These are phyloP conservation scores for Cymodocea nodosa DNA, from an alignment of 116 monocot species.

Conservation along the genomic window DNA sequence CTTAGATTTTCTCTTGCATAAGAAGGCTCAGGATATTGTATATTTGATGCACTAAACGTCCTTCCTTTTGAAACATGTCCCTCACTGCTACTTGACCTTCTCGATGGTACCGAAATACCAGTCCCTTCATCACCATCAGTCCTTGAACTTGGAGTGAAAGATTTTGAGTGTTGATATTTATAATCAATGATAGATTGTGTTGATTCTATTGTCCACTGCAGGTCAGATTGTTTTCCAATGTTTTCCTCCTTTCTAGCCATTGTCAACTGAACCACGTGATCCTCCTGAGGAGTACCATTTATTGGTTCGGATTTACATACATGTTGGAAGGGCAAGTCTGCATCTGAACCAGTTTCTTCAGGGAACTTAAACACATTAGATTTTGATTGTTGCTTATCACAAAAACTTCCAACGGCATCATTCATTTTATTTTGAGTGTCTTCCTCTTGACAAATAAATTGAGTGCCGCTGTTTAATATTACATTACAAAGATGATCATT, in stretches of 20 bases:
- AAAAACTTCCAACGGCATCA: conserved; percentile 4
- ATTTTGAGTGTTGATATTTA: conserved; percentile 5
- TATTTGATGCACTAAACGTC: conserved; percentile 32
- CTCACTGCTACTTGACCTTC: conserved; percentile 48
- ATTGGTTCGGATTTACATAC: conserved; percentile 3
- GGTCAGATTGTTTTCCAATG: conserved; percentile 9
- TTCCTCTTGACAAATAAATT: conserved; percentile 4
- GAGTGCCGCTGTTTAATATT: neutral
- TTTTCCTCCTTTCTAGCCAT: conserved; percentile 9
- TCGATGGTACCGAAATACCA: conserved; percentile 53
- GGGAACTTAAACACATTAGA: conserved; percentile 6
- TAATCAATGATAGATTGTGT: conserved; percentile 2
- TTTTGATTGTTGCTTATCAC: neutral
- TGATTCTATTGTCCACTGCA: conserved; percentile 6
- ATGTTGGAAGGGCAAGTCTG: conserved; percentile 7
- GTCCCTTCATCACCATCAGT: conserved; percentile 38
- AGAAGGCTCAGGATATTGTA: conserved; percentile 47
- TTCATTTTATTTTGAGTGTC: conserved; percentile 5
- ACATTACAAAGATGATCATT: conserved; percentile 11
- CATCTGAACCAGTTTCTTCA: conserved; percentile 4
- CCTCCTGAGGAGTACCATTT: conserved; percentile 2
- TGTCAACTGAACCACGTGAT: neutral
- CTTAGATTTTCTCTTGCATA: conserved; percentile 38
- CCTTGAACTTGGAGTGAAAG: conserved; percentile 17
- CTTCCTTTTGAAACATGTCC: conserved; percentile 59